phyloP scores from a whole-genome alignment of 2,329 filamentous ascomycete species.

The Pseudogymnoascus sp. region DNA sequence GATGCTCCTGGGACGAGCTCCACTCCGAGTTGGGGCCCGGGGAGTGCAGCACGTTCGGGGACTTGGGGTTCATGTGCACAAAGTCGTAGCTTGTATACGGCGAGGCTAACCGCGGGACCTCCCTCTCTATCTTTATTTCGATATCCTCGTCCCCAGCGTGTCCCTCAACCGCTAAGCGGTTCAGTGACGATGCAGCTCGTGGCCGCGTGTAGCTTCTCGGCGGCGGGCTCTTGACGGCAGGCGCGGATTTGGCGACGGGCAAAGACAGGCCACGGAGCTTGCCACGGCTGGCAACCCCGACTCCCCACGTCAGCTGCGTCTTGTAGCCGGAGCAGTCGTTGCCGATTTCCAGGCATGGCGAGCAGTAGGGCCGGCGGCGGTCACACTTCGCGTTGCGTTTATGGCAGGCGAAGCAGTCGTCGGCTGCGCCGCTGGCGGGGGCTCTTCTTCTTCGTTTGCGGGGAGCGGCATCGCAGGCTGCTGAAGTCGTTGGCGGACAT shows the following conservation, averaged over 20 bases:
- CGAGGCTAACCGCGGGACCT: constrained; percentile 11
- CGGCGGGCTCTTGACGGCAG: constrained; percentile 32
- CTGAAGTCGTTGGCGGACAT: constrained; percentile 1
- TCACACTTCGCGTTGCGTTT: constrained; percentile 82
- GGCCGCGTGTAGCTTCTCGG: constrained; percentile 15
- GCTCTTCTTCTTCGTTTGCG: constrained; percentile 74
- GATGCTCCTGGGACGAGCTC: constrained; percentile 23
- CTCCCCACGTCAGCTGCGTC: constrained; percentile 92
- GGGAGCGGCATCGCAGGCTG: constrained; percentile 13
- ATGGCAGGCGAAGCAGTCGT: constrained; percentile 91
- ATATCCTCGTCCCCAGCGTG: constrained; percentile 19
- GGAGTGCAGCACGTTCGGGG: constrained; percentile 20
- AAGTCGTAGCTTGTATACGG: constrained; percentile 32
- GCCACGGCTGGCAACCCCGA: constrained; percentile 88
- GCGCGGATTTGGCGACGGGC: constrained; percentile 53
- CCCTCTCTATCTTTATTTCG: constrained; percentile 25
- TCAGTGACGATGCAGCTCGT: constrained; percentile 22
- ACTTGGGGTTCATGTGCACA: constrained; percentile 30
- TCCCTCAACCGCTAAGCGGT: constrained; percentile 14
- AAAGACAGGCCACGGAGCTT: constrained; percentile 86
- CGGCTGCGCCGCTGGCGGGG: constrained; percentile 77
- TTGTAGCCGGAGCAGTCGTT: constrained; percentile 95
- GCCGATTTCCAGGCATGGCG: constrained; percentile 83
- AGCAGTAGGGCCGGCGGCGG: constrained; percentile 86
- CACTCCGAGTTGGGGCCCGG: constrained; percentile 20